These are phyloP conservation scores for Firmiana major DNA, from an alignment of 345 rosid species.

Conservation along the genomic window DNA sequence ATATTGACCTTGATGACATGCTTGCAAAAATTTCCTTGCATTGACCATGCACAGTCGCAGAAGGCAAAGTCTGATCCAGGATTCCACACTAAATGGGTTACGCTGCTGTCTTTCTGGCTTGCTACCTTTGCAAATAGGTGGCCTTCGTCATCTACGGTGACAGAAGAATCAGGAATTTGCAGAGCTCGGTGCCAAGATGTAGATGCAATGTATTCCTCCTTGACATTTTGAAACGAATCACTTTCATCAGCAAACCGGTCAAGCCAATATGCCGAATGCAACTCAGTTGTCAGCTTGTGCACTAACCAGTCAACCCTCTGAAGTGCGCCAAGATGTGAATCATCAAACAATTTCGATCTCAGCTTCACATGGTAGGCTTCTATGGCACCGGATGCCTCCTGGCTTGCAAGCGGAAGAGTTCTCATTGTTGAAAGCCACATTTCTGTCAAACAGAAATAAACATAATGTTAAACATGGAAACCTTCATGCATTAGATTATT, in stretches of 20 bases:
- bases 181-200: constrained; percentile 91
- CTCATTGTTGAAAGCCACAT: constrained; percentile 89
- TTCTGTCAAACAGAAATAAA: constrained; percentile 37
- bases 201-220: constrained; percentile 86
- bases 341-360: constrained; percentile 77
- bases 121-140: constrained; percentile 57
- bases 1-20: constrained; percentile 85
- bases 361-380: constrained; percentile 96
- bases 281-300: constrained; percentile 86
- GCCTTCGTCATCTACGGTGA: constrained; percentile 49
- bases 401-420: constrained; percentile 92
- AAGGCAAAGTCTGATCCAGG: constrained; percentile 93
- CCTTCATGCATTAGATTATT: neutral
- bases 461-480: neutral
- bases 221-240: constrained; percentile 78
- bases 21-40: constrained; percentile 94
- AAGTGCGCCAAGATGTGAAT: constrained; percentile 90
- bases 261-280: constrained; percentile 93
- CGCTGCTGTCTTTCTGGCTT: constrained; percentile 56
- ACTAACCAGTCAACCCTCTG: constrained; percentile 96
- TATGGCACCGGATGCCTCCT: constrained; percentile 92
- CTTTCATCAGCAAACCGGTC: constrained; percentile 92
- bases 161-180: constrained; percentile 76
- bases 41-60: constrained; percentile 87
- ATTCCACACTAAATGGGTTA: constrained; percentile 69